Percentiles rank a stretch among this genome's conserved stretches.
Conservation (phyloP, 495 filamentous ascomycete species). For the Tricharina praecox region DNA sequence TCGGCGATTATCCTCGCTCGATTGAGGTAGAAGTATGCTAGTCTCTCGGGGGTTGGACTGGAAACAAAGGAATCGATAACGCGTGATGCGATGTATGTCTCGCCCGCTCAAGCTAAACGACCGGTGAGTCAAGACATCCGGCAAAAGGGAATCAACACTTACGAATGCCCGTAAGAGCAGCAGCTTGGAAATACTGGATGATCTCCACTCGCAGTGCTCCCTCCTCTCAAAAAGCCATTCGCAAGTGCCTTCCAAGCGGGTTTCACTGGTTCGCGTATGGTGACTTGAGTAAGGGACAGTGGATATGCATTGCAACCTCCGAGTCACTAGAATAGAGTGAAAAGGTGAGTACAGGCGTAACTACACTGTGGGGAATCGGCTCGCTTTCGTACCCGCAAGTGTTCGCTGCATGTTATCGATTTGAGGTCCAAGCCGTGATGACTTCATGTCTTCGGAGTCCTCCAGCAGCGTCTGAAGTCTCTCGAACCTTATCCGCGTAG, state of each 20-base stretch:
- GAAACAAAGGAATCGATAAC: not conserved
- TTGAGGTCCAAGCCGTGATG: not conserved
- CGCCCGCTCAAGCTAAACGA: too few species aligned
- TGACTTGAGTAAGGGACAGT: not conserved
- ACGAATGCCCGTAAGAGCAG: conserved; percentile 2
- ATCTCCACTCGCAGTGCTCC: conserved; percentile 8
- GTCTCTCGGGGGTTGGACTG: not conserved
- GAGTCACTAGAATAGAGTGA: not conserved
- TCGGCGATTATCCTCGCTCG: conserved; percentile 5
- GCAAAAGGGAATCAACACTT: too few species aligned
- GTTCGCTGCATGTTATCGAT: not conserved
- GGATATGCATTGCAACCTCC: conserved; percentile 1
- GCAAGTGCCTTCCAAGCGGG: conserved; percentile 7
- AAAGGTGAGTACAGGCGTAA: not conserved
- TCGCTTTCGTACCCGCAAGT: not conserved
- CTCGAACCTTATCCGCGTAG: not conserved
- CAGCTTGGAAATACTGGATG: conserved; percentile 5
- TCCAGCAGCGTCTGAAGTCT: not conserved
- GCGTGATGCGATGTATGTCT: too few species aligned
- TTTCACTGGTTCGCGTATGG: not conserved
- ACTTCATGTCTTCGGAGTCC: not conserved
- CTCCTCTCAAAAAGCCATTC: conserved; percentile 8
- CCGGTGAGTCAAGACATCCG: too few species aligned
- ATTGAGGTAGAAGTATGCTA: conserved; percentile 18
- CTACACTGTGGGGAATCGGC: not conserved